These are phyloP conservation scores for Flammula alnicola DNA, from an alignment of 1,284 basidiomycete genomes.

Conservation along the genomic window DNA sequence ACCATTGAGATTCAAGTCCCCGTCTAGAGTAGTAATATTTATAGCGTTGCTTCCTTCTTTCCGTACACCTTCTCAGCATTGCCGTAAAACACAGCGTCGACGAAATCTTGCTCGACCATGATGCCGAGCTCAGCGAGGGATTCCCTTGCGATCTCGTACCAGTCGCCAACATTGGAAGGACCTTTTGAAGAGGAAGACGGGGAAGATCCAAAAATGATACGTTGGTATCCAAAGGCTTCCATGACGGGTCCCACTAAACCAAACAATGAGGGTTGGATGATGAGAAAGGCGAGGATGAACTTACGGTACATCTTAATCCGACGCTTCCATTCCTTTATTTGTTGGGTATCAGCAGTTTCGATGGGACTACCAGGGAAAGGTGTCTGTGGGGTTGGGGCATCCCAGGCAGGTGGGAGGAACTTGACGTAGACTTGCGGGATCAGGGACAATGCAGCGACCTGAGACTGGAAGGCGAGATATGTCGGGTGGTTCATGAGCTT, in stretches of 20 bases:
- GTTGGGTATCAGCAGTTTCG: constrained; percentile 50
- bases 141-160: constrained; percentile 84
- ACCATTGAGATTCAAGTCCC: constrained; percentile 3
- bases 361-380: constrained; percentile 42
- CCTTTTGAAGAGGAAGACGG: constrained; percentile 50
- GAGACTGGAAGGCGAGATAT: constrained; percentile 77
- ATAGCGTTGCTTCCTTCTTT: constrained; percentile 16
- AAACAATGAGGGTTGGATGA: constrained; percentile 12
- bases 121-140: constrained; percentile 82
- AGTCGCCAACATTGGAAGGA: constrained; percentile 59
- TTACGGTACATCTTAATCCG: constrained; percentile 88
- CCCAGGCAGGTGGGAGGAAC: constrained; percentile 80
- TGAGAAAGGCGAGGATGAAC: constrained; percentile 38
- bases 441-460: constrained; percentile 77
- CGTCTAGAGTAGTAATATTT: constrained; percentile 7
- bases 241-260: constrained; percentile 75
- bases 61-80: constrained; percentile 73
- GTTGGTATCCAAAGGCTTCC: constrained; percentile 64
- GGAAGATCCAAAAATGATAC: constrained; percentile 65
- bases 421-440: constrained; percentile 77
- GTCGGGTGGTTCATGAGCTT: constrained; percentile 76
- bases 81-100: constrained; percentile 73
- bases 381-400: constrained; percentile 62
- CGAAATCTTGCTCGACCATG: constrained; percentile 77
- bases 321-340: constrained; percentile 77